phyloP scores from a whole-genome alignment of 495 filamentous ascomycete species.

The Cladorrhinum samala region DNA sequence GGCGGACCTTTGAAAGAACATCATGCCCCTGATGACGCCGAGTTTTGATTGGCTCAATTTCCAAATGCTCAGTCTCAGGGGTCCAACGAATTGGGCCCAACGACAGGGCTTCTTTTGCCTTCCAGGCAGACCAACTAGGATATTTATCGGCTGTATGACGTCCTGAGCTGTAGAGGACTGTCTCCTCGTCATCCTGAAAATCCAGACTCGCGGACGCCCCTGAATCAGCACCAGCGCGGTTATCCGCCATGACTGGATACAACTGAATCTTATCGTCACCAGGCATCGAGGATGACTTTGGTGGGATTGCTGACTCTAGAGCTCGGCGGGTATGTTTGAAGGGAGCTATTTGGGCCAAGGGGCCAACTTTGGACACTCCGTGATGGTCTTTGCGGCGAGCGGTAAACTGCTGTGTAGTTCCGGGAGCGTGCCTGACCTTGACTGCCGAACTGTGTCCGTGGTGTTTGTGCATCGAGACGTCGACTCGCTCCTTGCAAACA shows the following conservation, averaged over 20 bases:
- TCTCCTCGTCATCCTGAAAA: not conserved
- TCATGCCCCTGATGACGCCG: not conserved
- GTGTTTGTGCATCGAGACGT: slow-evolving; percentile 27
- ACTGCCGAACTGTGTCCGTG: slow-evolving; percentile 22
- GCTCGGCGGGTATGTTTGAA: slow-evolving; percentile 7
- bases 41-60: not conserved
- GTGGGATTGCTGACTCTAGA: not conserved
- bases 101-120: not conserved
- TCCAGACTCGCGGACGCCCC: not conserved
- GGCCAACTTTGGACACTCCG: slow-evolving; percentile 4
- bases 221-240: not conserved
- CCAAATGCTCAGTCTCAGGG: not conserved
- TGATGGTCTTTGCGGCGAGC: not conserved
- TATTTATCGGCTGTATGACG: not conserved
- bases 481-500: slow-evolving; percentile 21
- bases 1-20: not conserved
- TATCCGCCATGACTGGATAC: not conserved
- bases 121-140: not conserved
- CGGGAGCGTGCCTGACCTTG: slow-evolving; percentile 30
- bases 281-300: not conserved
- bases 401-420: slow-evolving; percentile 1
- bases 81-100: not conserved
- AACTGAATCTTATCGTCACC: not conserved
- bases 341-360: slow-evolving; percentile 5
- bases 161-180: not conserved